Conservation (phyloP, 2,329 filamentous ascomycete species). For the Capronia coronata region DNA sequence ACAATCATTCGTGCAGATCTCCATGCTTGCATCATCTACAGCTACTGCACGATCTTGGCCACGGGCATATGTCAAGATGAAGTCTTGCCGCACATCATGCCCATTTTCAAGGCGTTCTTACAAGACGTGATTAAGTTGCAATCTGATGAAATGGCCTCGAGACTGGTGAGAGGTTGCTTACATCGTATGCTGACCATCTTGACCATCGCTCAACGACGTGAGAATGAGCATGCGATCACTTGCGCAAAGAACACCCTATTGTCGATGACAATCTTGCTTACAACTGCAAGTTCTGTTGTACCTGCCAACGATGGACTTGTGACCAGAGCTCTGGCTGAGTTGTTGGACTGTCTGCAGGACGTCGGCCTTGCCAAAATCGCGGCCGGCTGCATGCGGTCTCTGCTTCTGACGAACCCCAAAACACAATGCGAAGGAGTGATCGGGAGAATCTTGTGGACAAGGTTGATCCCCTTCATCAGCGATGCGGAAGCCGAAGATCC, state of each 20-base stretch:
- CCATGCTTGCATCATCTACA: conserved; percentile 93
- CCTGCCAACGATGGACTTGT: conserved; percentile 69
- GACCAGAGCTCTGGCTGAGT: conserved; percentile 66
- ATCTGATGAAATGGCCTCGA: conserved; percentile 43
- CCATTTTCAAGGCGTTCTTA: conserved; percentile 87
- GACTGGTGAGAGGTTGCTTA: conserved; percentile 76
- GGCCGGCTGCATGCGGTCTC: conserved; percentile 78
- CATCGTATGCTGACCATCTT: conserved; percentile 72
- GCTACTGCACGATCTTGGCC: conserved; percentile 86
- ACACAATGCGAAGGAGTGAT: conserved; percentile 64
- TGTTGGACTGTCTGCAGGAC: conserved; percentile 70
- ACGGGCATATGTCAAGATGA: conserved; percentile 80
- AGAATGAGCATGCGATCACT: conserved; percentile 65
- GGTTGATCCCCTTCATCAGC: conserved; percentile 68
- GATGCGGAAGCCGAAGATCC: conserved; percentile 65
- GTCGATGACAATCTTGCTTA: conserved; percentile 82
- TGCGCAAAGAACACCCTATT: conserved; percentile 92
- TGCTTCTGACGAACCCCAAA: conserved; percentile 61
- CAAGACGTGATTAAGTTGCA: conserved; percentile 47
- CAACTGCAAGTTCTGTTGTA: conserved; percentile 67
- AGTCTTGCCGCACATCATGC: conserved; percentile 81
- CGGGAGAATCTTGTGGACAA: conserved; percentile 65
- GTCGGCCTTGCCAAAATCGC: conserved; percentile 68
- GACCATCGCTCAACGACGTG: conserved; percentile 44
- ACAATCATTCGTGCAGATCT: conserved; percentile 94